A percentile compares a stretch with the other conserved stretches of the same genome.
Evolutionary conservation across 345 rosid species (phyloP).

Genomic region (Acer saccharum): DNA sequence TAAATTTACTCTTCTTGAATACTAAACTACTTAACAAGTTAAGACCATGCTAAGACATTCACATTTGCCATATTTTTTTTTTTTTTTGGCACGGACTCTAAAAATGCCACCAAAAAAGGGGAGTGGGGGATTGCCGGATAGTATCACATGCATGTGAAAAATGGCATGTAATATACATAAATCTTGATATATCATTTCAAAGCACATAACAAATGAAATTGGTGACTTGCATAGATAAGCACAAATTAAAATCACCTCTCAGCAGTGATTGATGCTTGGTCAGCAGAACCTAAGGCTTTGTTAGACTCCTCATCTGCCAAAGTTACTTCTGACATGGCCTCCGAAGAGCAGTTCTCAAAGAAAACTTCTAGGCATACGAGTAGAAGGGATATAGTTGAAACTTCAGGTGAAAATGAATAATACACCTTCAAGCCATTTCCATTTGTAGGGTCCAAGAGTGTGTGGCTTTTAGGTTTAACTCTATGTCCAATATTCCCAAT

Average conservation of each 20-base stretch:
- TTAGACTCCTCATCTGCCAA: conserved; percentile 67
- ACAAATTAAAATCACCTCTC: conserved; percentile 56
- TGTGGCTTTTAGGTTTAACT: conserved; percentile 69
- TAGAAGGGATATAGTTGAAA: conserved; percentile 59
- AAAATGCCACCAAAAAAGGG: neutral
- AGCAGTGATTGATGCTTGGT: conserved; percentile 41
- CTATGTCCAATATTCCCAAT: conserved; percentile 67
- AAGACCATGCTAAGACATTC: too few relatives aligned
- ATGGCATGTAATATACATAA: neutral
- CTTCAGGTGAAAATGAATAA: conserved; percentile 74
- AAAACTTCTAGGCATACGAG: conserved; percentile 66
- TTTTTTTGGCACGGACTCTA: neutral
- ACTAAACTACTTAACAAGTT: neutral
- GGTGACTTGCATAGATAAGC: neutral
- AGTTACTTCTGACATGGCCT: conserved; percentile 52
- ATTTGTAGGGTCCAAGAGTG: conserved; percentile 72
- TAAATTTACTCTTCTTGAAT: neutral
- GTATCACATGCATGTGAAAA: neutral
- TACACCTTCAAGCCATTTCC: conserved; percentile 89
- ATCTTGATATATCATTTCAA: neutral
- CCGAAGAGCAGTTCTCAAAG: conserved; percentile 72
- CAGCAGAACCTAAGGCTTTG: conserved; percentile 48
- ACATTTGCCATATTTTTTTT: neutral
- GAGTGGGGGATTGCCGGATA: neutral
- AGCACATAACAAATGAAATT: neutral